Percentiles rank a stretch among this genome's conserved stretches.
These are phyloP conservation scores for Rhododendron henanense DNA, from an alignment of 148 eudicot species.

Conservation along the genomic window DNA sequence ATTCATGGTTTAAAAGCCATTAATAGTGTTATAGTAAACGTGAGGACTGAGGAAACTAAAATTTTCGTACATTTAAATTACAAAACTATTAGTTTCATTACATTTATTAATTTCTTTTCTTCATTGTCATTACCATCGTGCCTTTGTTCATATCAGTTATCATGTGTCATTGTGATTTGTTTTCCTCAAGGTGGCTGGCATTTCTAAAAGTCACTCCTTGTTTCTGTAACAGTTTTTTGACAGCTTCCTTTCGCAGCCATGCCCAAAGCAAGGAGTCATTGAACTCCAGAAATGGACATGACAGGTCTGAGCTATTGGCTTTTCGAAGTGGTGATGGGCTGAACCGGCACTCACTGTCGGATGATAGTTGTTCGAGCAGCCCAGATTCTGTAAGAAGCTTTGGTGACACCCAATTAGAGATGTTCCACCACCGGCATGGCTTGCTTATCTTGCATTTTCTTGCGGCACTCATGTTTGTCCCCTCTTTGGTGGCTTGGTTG, in stretches of 20 bases:
- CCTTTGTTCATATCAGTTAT: neutral
- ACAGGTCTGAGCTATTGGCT: conserved; percentile 26
- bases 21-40: neutral
- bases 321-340: conserved; percentile 23
- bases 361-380: conserved; percentile 35
- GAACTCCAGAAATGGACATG: conserved; percentile 34
- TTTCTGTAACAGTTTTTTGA: conserved; percentile 59
- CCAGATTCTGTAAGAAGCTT: conserved; percentile 63
- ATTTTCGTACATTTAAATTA: neutral
- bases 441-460: conserved; percentile 81
- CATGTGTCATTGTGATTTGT: neutral
- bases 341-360: conserved; percentile 25
- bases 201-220: conserved; percentile 17
- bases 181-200: conserved; percentile 11
- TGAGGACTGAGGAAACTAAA: neutral
- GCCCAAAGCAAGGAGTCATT: conserved; percentile 42
- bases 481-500: conserved; percentile 84
- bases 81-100: neutral
- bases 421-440: conserved; percentile 89
- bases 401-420: conserved; percentile 72
- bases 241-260: conserved; percentile 83
- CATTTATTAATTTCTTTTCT: neutral
- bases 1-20: neutral
- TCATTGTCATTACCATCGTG: neutral
- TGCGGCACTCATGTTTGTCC: conserved; percentile 75